Evolutionary conservation across 2,329 filamentous ascomycete species (phyloP).

Genomic region (Arthrobotrys musiformis): DNA sequence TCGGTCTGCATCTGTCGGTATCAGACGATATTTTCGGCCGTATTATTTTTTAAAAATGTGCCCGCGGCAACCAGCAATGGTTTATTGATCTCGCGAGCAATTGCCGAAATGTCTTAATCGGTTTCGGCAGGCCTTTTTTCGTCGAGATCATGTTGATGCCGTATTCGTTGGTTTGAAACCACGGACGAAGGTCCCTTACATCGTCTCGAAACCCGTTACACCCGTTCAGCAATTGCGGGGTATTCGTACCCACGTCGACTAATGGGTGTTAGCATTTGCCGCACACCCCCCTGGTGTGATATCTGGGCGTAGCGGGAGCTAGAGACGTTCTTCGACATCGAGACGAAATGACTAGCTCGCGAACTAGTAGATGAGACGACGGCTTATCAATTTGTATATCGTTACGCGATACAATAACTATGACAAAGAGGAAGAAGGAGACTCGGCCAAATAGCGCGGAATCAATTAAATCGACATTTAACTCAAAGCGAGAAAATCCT

Average conservation of each 20-base stretch:
- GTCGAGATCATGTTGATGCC: slow-evolving; percentile 1
- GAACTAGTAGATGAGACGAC: slow-evolving; percentile 9
- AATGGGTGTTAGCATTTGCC: slow-evolving; percentile 12
- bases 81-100: slow-evolving; percentile 9
- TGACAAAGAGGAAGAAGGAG: background rate
- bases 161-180: slow-evolving; percentile 24
- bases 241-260: slow-evolving; percentile 25
- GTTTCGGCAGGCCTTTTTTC: slow-evolving; percentile 15
- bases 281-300: slow-evolving; percentile 20
- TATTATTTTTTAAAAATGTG: background rate
- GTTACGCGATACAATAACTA: slow-evolving; percentile 12
- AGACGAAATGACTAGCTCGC: background rate
- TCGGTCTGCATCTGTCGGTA: background rate
- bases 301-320: slow-evolving; percentile 19
- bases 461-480: background rate
- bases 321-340: slow-evolving; percentile 16
- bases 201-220: slow-evolving; percentile 45
- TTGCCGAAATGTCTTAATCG: slow-evolving; percentile 4
- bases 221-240: slow-evolving; percentile 41
- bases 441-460: background rate
- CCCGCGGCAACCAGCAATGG: background rate
- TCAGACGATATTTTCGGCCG: slow-evolving; percentile 7
- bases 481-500: background rate
- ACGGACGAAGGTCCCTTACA: slow-evolving; percentile 22
- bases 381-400: slow-evolving; percentile 6